phyloP scores from a whole-genome alignment of 1,139 yeast genomes.

The Trichomonascaceae sp. region DNA sequence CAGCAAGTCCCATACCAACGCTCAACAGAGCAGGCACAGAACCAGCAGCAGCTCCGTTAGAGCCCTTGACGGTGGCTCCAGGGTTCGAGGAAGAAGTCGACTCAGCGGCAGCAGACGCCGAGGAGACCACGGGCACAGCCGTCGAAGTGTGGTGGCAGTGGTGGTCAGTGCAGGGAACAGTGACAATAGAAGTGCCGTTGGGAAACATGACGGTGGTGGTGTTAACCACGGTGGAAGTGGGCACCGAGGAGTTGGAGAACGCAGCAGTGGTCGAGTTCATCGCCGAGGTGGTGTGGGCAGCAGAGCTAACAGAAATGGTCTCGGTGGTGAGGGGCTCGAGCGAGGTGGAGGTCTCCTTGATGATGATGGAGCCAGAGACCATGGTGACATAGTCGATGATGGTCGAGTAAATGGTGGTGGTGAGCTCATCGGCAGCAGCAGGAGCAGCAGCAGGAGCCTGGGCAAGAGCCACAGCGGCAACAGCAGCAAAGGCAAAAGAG shows the following conservation, averaged over 20 bases:
- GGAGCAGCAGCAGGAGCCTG: conserved; percentile 6
- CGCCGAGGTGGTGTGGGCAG: conserved; percentile 6
- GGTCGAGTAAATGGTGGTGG: conserved; percentile 16
- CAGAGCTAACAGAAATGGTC: conserved; percentile 8
- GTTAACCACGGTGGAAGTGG: conserved; percentile 6
- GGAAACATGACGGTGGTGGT: conserved; percentile 3
- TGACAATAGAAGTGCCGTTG: conserved; percentile 4
- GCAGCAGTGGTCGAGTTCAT: conserved; percentile 7
- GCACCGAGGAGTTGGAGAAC: conserved; percentile 5
- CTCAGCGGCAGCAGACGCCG: conserved; percentile 5
- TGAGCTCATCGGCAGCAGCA: conserved; percentile 8
- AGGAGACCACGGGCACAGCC: conserved; percentile 5
- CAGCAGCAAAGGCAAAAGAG: conserved; percentile 3
- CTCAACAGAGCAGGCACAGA: conserved; percentile 1
- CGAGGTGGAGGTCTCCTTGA: conserved; percentile 3
- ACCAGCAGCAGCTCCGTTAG: conserved; percentile 4
- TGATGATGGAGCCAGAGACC: conserved; percentile 6
- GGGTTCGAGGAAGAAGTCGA: conserved; percentile 5
- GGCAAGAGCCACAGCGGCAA: conserved; percentile 5
- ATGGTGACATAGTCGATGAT: conserved; percentile 15
- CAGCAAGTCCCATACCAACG: too few relatives aligned
- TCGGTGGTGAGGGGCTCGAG: conserved; percentile 6
- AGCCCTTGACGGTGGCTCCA: conserved; percentile 3
- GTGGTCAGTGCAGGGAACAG: conserved; percentile 2
- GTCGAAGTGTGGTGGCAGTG: conserved; percentile 1